A percentile compares a stretch with the other conserved stretches of the same genome.
Conservation (phyloP, 1,139 yeast species). For the Zygosaccharomyces pseudobailii region DNA sequence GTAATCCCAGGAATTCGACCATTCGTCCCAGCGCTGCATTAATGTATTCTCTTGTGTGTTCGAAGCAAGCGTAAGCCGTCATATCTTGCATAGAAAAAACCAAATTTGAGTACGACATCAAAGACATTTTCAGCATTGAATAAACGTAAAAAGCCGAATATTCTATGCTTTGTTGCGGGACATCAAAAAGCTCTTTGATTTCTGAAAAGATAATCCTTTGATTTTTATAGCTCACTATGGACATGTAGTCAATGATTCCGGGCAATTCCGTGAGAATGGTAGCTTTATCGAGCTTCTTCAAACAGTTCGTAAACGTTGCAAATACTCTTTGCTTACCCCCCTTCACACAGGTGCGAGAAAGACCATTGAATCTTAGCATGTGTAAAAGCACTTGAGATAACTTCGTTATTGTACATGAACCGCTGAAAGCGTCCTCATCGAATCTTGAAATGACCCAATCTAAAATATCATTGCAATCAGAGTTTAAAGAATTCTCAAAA, state of each 20-base stretch:
- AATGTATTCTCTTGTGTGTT: slow-evolving; percentile 38
- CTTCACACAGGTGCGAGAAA: slow-evolving; percentile 15
- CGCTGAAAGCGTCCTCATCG: slow-evolving; percentile 23
- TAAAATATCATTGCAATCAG: slow-evolving; percentile 29
- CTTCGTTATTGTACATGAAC: slow-evolving; percentile 11
- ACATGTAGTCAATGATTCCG: slow-evolving; percentile 20
- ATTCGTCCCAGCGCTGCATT: slow-evolving; percentile 9
- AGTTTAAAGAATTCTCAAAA: slow-evolving; percentile 10
- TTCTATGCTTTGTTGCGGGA: slow-evolving; percentile 22
- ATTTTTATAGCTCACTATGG: slow-evolving; percentile 24
- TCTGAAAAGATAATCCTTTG: slow-evolving; percentile 28
- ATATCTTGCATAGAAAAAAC: slow-evolving; percentile 15
- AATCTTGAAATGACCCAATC: slow-evolving; percentile 28
- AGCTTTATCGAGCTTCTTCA: slow-evolving; percentile 15
- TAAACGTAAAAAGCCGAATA: slow-evolving; percentile 18
- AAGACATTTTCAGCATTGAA: slow-evolving; percentile 14
- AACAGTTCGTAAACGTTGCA: slow-evolving; percentile 19
- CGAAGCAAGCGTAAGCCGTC: slow-evolving; percentile 27
- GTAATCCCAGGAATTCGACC: slow-evolving; percentile 9
- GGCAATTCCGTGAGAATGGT: slow-evolving; percentile 8
- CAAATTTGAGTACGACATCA: slow-evolving; percentile 17
- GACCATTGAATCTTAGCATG: slow-evolving; percentile 18
- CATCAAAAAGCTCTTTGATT: slow-evolving; percentile 15
- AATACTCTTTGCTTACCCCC: slow-evolving; percentile 31
- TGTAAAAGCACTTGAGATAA: slow-evolving; percentile 18